A percentile compares a stretch with the other conserved stretches of the same genome.
These are phyloP conservation scores for Malassezia furfur DNA, from an alignment of 1,284 basidiomycete genomes.

Conservation along the genomic window DNA sequence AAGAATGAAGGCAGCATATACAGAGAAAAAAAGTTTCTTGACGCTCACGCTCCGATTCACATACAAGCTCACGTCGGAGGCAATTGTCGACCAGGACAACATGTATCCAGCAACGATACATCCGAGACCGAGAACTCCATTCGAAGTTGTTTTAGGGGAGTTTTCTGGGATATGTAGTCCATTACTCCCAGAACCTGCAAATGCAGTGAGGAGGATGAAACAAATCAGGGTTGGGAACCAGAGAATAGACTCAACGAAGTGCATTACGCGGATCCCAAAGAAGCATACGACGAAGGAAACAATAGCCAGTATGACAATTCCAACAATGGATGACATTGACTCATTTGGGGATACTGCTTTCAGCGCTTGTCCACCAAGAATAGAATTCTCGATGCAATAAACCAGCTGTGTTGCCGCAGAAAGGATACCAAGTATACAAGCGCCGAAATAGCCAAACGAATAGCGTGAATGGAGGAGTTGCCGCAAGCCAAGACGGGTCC, in stretches of 20 bases:
- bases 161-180: slow-evolving; percentile 52
- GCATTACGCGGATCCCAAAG: slow-evolving; percentile 64
- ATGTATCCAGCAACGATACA: slow-evolving; percentile 56
- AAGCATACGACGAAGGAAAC: slow-evolving; percentile 71
- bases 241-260: slow-evolving; percentile 58
- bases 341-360: slow-evolving; percentile 45
- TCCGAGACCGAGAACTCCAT: slow-evolving; percentile 55
- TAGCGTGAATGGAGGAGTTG: slow-evolving; percentile 56
- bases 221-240: slow-evolving; percentile 70
- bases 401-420: slow-evolving; percentile 31
- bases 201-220: slow-evolving; percentile 54
- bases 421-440: slow-evolving; percentile 54
- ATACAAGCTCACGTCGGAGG: slow-evolving; percentile 47
- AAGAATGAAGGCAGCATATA: slow-evolving; percentile 51
- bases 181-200: slow-evolving; percentile 55
- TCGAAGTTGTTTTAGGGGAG: slow-evolving; percentile 51
- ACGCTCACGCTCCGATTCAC: slow-evolving; percentile 53
- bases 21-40: neutral
- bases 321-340: slow-evolving; percentile 54
- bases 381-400: slow-evolving; percentile 58
- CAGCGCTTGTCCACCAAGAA: slow-evolving; percentile 50
- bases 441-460: slow-evolving; percentile 56
- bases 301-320: slow-evolving; percentile 72
- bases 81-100: slow-evolving; percentile 51
- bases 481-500: slow-evolving; percentile 57